Evolutionary conservation across 176 grass and related monocot species (phyloP).

Genomic region (Chloris gayana): DNA sequence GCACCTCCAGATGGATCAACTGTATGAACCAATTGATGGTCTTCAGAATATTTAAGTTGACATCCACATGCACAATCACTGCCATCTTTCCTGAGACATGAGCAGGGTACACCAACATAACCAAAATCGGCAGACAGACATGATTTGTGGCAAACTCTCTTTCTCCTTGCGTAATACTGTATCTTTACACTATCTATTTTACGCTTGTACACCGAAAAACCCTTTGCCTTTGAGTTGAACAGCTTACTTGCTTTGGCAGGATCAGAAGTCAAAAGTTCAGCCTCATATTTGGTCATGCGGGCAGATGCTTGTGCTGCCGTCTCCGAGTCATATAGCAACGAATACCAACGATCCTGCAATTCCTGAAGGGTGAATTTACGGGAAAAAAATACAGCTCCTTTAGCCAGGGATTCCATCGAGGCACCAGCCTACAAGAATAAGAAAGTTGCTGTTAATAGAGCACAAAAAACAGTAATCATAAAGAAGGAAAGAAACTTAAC

Average conservation of each 20-base stretch:
- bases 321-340: slow-evolving; percentile 44
- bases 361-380: slow-evolving; percentile 57
- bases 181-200: slow-evolving; percentile 48
- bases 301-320: slow-evolving; percentile 43
- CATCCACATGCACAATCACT: slow-evolving; percentile 24
- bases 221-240: slow-evolving; percentile 50
- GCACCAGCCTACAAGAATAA: slow-evolving; percentile 55
- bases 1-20: slow-evolving; percentile 31
- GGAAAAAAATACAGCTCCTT: slow-evolving; percentile 61
- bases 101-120: slow-evolving; percentile 35
- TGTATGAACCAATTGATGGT: slow-evolving; percentile 28
- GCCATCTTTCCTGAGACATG: slow-evolving; percentile 16
- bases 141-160: slow-evolving; percentile 43
- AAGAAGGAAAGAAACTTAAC: background rate
- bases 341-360: slow-evolving; percentile 58
- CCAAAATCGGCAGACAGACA: slow-evolving; percentile 36
- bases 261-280: slow-evolving; percentile 37
- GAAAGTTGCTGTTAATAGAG: slow-evolving; percentile 17
- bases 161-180: slow-evolving; percentile 50
- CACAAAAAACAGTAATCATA: background rate
- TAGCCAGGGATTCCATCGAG: slow-evolving; percentile 53
- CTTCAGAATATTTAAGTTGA: slow-evolving; percentile 18
- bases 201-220: slow-evolving; percentile 30
- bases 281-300: slow-evolving; percentile 40
- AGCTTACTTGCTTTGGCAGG: slow-evolving; percentile 42